Conservation (phyloP, 2,329 filamentous ascomycete species). For the Microsporum ferrugineum region DNA sequence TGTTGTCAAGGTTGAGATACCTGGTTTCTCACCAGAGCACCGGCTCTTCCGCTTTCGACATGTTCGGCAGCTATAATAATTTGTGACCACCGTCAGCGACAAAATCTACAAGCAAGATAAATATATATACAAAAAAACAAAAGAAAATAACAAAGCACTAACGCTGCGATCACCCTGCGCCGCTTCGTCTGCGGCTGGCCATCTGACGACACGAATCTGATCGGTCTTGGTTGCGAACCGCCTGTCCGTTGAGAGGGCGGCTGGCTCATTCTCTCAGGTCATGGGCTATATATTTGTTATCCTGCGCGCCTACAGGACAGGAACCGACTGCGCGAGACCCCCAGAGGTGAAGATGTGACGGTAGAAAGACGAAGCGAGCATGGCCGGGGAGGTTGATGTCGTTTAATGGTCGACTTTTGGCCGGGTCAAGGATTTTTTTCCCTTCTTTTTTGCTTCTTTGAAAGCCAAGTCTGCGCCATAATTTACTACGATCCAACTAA, state of each 20-base stretch:
- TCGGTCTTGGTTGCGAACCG: constrained; percentile 32
- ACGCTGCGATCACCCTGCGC: constrained; percentile 68
- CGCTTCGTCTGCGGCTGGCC: constrained; percentile 70
- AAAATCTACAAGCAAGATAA: background rate
- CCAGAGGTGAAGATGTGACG: constrained; percentile 19
- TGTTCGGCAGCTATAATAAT: constrained; percentile 49
- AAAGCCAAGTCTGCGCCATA: background rate
- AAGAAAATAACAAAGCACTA: constrained; percentile 28
- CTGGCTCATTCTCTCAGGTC: constrained; percentile 20
- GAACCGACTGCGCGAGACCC: constrained; percentile 27
- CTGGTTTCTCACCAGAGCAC: constrained; percentile 61
- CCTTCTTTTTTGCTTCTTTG: background rate
- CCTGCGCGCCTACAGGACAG: constrained; percentile 16
- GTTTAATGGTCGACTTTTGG: background rate
- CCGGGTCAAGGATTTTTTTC: background rate
- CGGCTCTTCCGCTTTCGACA: constrained; percentile 66
- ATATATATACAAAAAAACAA: background rate
- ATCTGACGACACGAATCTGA: constrained; percentile 72
- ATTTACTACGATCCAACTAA: background rate
- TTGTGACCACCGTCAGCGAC: constrained; percentile 2
- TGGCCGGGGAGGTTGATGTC: background rate
- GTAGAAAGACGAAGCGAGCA: background rate
- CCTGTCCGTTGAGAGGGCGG: constrained; percentile 17
- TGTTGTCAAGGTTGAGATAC: constrained; percentile 18
- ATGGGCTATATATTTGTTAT: constrained; percentile 21